Evolutionary conservation across 768 basidiomycete species (phyloP), one percentile per base, ranked within the genome.

Genomic region (Rubroboletus pulcherrimus): DNA sequence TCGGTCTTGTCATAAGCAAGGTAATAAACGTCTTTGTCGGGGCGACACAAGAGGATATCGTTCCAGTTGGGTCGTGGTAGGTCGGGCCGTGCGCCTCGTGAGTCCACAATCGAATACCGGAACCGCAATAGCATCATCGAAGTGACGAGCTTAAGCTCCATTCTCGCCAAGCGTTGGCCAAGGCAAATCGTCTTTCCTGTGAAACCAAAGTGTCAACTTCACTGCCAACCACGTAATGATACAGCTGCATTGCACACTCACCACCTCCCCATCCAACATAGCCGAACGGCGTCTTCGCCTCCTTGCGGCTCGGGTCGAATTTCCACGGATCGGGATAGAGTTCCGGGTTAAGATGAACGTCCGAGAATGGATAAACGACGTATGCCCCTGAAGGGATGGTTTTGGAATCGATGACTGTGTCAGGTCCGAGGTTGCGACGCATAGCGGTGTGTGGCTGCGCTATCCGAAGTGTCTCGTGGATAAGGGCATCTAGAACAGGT

Each of bases 261-360:
- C 89, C 89, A 74, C 82, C 86, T 57, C 89, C 89, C 89, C 87
- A 91, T 34, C 87, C 88, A 48, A 90, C 76, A 66, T 86, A 90
- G 52, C 78, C 73, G 70, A 82, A 83, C 55, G 79, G 80, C 55
- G 75, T 71, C 71, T 70, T 78, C 72, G 61, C 74, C 71, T 70
- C 83, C 75, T 64, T 74, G 56, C 78, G 73, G 47, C 58, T 67
- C 43, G 89, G 89, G 73, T 90, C 85, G 63, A 88, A 91, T 61
- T 75, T 82, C 86, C 86, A 88, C 38, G 89, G 89, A 67, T 90
- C 81, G 45, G 83, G 81, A 69, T 91, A 91, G 21, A 91, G 70
- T 57, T 79, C 77, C 39, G 84, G 77, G 69, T 90, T 79, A 37
- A 91, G 81, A 72, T 91, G 89, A 41, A 89, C 84, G 65, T 87